These are phyloP conservation scores for Vitis riparia DNA, from an alignment of 164 flowering plant species.

Conservation along the genomic window DNA sequence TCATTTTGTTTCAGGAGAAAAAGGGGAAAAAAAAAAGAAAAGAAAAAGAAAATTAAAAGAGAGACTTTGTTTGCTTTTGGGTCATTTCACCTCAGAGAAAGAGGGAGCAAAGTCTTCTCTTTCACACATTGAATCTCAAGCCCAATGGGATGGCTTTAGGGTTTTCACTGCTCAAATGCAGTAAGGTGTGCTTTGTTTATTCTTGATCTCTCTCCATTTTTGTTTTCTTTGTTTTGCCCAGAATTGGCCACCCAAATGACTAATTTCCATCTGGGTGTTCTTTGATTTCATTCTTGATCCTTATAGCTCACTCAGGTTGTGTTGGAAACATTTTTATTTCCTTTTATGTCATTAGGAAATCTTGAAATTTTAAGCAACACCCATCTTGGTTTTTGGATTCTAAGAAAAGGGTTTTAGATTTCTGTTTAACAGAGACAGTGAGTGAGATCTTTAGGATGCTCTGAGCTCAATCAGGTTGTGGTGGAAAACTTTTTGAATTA, in stretches of 20 bases:
- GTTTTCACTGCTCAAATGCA: conserved; percentile 3
- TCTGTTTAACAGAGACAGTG: background rate
- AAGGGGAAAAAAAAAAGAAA: background rate
- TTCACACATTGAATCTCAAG: conserved; percentile 18
- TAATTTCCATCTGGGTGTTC: background rate
- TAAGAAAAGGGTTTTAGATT: conserved; percentile 7
- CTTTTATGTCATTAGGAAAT: background rate
- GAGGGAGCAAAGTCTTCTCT: conserved; percentile 12
- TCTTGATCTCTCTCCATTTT: background rate
- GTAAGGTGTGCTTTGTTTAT: background rate
- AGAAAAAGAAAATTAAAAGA: conserved; percentile 3
- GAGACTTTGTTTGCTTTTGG: conserved; percentile 15
- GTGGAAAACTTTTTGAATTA: background rate
- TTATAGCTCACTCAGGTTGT: background rate
- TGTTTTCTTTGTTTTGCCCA: background rate
- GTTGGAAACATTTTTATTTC: background rate
- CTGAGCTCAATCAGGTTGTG: background rate
- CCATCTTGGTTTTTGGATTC: background rate
- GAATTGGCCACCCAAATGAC: background rate
- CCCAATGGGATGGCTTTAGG: background rate
- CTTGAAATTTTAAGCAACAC: background rate
- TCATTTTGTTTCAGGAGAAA: too few relatives aligned
- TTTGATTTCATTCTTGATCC: conserved; percentile 1
- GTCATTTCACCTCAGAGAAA: conserved; percentile 10
- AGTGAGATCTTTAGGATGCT: background rate